phyloP scores from a whole-genome alignment of 768 basidiomycete genomes.

The Phanerochaete sordida region DNA sequence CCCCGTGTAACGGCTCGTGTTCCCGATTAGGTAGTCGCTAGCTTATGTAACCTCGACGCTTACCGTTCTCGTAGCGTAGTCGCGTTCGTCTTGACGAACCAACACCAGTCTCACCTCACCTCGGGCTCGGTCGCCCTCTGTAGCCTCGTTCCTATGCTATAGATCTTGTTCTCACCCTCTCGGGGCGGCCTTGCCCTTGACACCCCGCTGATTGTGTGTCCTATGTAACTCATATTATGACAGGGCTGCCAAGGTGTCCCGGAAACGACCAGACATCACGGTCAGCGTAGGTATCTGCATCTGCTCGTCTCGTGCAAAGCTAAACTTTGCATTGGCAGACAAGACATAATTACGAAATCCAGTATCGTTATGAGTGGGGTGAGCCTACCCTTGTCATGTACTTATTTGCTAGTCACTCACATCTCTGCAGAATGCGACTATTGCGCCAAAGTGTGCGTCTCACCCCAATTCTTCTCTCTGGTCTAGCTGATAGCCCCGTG shows the following conservation, averaged over 20 bases:
- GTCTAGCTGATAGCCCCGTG: neutral
- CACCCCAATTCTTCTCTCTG: neutral
- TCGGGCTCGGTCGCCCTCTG: no score
- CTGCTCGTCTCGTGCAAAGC: neutral
- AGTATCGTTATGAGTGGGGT: conserved; percentile 74
- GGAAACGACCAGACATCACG: conserved; percentile 65
- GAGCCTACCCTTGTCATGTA: conserved; percentile 23
- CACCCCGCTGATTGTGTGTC: neutral
- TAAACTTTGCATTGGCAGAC: conserved; percentile 38
- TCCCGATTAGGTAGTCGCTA: no score
- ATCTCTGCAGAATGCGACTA: conserved; percentile 50
- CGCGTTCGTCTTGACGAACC: no score
- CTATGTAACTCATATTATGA: neutral
- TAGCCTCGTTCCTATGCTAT: no score
- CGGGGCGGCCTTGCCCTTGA: no score
- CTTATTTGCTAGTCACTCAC: neutral
- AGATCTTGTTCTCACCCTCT: no score
- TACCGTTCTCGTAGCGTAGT: no score
- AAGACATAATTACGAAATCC: conserved; percentile 72
- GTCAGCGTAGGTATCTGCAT: conserved; percentile 30
- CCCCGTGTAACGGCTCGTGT: no score
- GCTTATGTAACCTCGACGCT: no score
- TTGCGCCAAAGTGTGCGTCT: conserved; percentile 57
- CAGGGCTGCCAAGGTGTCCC: conserved; percentile 74
- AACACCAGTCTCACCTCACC: no score